Conservation (phyloP, 179 eudicot genomes). For the Silene coronaria region DNA sequence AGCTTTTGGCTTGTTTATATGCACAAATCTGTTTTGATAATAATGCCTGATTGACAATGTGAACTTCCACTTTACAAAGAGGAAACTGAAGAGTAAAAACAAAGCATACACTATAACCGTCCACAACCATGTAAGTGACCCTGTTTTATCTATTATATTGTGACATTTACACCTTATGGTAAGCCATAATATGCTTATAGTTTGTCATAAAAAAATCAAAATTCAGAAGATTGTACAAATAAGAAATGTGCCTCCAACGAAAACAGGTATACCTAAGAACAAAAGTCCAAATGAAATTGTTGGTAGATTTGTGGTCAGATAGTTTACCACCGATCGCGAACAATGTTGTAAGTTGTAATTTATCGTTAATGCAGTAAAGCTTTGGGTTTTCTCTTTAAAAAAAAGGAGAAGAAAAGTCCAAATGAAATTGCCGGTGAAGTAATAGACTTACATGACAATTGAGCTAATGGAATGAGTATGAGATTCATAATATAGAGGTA, state of each 20-base stretch:
- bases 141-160: neutral
- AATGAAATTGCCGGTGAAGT: constrained; percentile 18
- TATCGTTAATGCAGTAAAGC: no score
- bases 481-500: neutral
- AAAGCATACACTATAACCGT: neutral
- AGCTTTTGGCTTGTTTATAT: no score
- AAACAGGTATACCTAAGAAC: neutral
- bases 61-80: neutral
- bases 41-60: neutral
- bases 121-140: neutral
- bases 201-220: neutral
- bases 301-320: no score
- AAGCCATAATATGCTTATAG: neutral
- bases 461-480: neutral
- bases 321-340: no score
- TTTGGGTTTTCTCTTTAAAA: no score
- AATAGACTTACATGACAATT: constrained; percentile 5
- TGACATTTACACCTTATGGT: neutral
- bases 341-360: no score
- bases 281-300: constrained; percentile 16
- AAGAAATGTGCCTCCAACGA: neutral
- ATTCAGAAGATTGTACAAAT: neutral
- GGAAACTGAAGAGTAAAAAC: neutral
- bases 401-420: constrained; percentile 11
- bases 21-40: neutral